phyloP scores from a whole-genome alignment of 305 asterid species.

The Rubia tinctorum region DNA sequence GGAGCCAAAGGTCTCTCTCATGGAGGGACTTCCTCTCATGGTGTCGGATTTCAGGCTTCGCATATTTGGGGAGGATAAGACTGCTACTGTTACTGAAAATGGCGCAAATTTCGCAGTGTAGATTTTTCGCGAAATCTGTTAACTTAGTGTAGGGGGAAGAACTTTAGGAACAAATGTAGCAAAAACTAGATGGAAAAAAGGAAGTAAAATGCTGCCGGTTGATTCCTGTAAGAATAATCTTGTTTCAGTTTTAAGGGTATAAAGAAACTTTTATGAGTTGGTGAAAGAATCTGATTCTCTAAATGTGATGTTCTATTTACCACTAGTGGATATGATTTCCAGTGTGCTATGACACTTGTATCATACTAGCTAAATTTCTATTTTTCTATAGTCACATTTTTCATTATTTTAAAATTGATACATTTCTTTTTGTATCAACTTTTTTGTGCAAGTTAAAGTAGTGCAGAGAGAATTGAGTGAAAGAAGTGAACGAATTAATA shows the following conservation, averaged over 20 bases:
- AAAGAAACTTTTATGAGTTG: neutral
- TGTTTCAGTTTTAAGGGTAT: neutral
- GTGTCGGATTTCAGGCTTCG: constrained; percentile 70
- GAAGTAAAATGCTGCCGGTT: neutral
- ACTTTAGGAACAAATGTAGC: neutral
- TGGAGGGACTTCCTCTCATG: constrained; percentile 86
- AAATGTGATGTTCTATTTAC: too few relatives aligned
- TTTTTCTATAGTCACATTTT: too few relatives aligned
- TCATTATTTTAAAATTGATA: too few relatives aligned
- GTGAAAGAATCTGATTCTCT: neutral
- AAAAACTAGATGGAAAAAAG: neutral
- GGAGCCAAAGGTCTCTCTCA: constrained; percentile 88
- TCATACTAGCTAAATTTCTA: too few relatives aligned
- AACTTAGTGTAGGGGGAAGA: neutral
- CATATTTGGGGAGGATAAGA: constrained; percentile 45
- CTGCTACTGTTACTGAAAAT: neutral
- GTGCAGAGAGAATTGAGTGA: too few relatives aligned
- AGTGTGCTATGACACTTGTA: too few relatives aligned
- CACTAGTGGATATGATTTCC: too few relatives aligned
- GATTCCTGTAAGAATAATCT: neutral
- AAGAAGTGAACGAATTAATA: too few relatives aligned
- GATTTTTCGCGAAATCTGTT: neutral
- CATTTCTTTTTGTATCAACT: too few relatives aligned
- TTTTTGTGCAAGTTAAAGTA: too few relatives aligned
- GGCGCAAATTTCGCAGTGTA: constrained; percentile 3